phyloP scores from a whole-genome alignment of 2,329 filamentous ascomycete genomes.

The Cadophora luteo-olivacea region DNA sequence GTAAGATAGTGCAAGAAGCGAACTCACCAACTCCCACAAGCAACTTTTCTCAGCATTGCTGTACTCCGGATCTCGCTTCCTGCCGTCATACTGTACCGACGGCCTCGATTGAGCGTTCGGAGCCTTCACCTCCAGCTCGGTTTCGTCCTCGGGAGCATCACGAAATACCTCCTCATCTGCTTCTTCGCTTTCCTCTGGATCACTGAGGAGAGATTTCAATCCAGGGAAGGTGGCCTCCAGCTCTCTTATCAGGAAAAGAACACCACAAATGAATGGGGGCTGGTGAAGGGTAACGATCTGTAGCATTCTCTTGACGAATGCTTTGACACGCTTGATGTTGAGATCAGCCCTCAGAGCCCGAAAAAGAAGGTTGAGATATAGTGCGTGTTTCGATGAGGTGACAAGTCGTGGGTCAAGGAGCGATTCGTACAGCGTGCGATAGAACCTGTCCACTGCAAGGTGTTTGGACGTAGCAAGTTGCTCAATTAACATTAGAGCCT shows the following conservation, averaged over 20 bases:
- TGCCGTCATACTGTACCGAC: constrained; percentile 72
- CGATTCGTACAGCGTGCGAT: constrained; percentile 94
- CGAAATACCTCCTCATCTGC: constrained; percentile 63
- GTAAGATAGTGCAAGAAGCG: background rate
- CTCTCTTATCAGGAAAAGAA: constrained; percentile 88
- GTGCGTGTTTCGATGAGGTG: constrained; percentile 90
- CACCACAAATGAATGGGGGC: constrained; percentile 88
- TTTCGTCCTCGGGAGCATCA: constrained; percentile 66
- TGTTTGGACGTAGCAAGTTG: constrained; percentile 85
- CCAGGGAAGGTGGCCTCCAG: constrained; percentile 81
- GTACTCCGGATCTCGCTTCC: constrained; percentile 90
- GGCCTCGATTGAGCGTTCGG: background rate
- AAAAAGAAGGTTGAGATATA: constrained; percentile 93
- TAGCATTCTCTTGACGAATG: constrained; percentile 91
- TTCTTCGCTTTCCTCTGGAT: constrained; percentile 79
- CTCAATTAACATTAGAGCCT: constrained; percentile 93
- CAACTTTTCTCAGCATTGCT: constrained; percentile 93
- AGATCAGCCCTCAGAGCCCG: constrained; percentile 87
- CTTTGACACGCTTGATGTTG: constrained; percentile 91
- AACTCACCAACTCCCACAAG: constrained; percentile 83
- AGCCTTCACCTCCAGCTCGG: constrained; percentile 35
- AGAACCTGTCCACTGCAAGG: constrained; percentile 87
- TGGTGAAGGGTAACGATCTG: constrained; percentile 90
- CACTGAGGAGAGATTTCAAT: constrained; percentile 77
- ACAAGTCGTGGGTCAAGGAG: constrained; percentile 87